These are phyloP conservation scores for Gossypium bickii DNA, from an alignment of 345 rosid genomes.

Conservation along the genomic window DNA sequence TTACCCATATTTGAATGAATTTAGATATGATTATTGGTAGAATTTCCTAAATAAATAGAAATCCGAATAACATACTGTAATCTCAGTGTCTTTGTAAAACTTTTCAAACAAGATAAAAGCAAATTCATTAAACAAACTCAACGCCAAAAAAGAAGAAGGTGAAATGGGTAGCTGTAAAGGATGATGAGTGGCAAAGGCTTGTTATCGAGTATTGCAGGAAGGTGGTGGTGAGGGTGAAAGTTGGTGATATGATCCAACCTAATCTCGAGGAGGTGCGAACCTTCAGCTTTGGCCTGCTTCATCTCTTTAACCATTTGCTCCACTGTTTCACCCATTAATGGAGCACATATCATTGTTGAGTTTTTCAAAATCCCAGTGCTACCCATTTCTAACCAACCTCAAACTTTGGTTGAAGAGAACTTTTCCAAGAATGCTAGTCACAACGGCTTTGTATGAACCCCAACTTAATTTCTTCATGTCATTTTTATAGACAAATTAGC, in stretches of 20 bases:
- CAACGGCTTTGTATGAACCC: neutral
- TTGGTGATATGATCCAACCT: conserved; percentile 42
- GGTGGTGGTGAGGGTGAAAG: conserved; percentile 39
- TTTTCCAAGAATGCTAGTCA: neutral
- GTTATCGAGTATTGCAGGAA: conserved; percentile 34
- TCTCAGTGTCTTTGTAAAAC: too few species aligned
- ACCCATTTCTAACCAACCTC: neutral
- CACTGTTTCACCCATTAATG: conserved; percentile 37
- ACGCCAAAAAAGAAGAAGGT: neutral
- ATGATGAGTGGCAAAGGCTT: conserved; percentile 47
- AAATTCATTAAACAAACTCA: neutral
- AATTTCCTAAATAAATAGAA: neutral
- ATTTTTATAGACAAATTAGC: too few species aligned
- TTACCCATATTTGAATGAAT: too few species aligned
- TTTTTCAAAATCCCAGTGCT: conserved; percentile 2
- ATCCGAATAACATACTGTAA: neutral
- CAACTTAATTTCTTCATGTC: too few species aligned
- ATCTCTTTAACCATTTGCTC: conserved; percentile 37
- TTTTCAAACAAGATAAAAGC: too few species aligned
- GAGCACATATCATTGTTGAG: conserved; percentile 34
- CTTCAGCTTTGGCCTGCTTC: conserved; percentile 42
- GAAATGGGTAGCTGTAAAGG: conserved; percentile 33
- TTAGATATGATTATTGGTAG: too few species aligned
- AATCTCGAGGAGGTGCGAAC: conserved; percentile 51
- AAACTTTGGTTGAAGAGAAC: neutral